A percentile compares a stretch with the other conserved stretches of the same genome.
phyloP scores from a whole-genome alignment of 2,329 filamentous ascomycete genomes.

The Fusarium oligoseptatum region DNA sequence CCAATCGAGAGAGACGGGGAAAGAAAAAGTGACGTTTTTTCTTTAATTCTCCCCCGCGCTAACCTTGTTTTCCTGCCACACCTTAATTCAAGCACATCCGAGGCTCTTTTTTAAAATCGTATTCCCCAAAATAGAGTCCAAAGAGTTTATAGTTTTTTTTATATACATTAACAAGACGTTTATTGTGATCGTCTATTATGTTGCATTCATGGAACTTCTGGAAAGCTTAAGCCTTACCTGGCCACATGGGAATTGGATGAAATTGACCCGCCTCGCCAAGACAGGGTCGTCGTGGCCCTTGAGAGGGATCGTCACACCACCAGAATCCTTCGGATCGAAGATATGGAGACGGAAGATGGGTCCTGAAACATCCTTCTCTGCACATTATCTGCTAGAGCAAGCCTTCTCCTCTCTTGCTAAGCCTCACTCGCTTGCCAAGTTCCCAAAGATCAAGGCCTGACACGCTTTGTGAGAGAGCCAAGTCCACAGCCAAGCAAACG shows the following conservation, averaged over 20 bases:
- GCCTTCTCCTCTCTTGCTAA: constrained; percentile 3
- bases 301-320: constrained; percentile 14
- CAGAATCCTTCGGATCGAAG: background rate
- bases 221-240: background rate
- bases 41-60: background rate
- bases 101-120: background rate
- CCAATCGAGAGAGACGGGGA: background rate
- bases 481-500: constrained; percentile 16
- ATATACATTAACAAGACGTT: background rate
- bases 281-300: constrained; percentile 9
- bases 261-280: constrained; percentile 4
- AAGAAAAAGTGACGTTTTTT: background rate
- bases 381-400: background rate
- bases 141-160: background rate
- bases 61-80: background rate
- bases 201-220: background rate
- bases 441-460: background rate
- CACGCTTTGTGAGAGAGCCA: background rate
- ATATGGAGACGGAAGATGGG: background rate
- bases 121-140: background rate
- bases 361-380: constrained; percentile 4
- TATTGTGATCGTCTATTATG: background rate
- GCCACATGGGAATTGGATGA: background rate
- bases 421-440: constrained; percentile 3
- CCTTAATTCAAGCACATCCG: constrained; percentile 7